phyloP scores from a whole-genome alignment of 2,329 filamentous ascomycete genomes.

The Dactylella cylindrospora region DNA sequence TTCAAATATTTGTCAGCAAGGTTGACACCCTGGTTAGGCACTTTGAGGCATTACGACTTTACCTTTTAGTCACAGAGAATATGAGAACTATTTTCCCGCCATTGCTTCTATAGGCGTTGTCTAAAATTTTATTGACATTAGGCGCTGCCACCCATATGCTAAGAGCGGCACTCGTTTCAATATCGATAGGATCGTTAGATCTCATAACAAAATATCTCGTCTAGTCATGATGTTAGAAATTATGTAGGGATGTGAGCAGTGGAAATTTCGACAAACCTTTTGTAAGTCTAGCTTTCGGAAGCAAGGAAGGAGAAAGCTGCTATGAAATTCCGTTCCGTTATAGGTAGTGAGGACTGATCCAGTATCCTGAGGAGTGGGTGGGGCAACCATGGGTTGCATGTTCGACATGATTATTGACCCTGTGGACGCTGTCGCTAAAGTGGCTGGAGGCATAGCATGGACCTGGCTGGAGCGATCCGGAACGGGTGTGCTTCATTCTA shows the following conservation, averaged over 20 bases:
- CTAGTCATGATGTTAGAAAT: constrained; percentile 1
- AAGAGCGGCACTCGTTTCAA: constrained; percentile 2
- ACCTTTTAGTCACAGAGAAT: no score
- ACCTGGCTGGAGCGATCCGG: no score
- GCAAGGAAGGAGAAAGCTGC: neutral
- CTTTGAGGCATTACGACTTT: no score
- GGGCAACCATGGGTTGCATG: no score
- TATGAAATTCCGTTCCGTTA: neutral
- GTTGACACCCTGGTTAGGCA: no score
- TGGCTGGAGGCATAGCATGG: no score
- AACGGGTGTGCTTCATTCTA: neutral
- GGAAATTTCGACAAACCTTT: constrained; percentile 3
- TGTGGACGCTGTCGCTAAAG: neutral
- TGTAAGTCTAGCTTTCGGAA: constrained; percentile 4
- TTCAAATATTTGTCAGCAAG: no score
- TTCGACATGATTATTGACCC: neutral
- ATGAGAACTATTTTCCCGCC: constrained; percentile 7
- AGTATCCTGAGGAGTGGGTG: neutral
- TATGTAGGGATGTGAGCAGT: neutral
- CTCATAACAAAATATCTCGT: constrained; percentile 4
- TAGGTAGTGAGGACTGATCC: neutral
- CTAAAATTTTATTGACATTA: constrained; percentile 5
- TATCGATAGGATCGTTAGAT: neutral
- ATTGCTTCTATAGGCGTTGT: neutral
- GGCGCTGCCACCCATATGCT: neutral